Conservation (phyloP, 805 yeast genomes). For the Metschnikowia peoriensis region DNA sequence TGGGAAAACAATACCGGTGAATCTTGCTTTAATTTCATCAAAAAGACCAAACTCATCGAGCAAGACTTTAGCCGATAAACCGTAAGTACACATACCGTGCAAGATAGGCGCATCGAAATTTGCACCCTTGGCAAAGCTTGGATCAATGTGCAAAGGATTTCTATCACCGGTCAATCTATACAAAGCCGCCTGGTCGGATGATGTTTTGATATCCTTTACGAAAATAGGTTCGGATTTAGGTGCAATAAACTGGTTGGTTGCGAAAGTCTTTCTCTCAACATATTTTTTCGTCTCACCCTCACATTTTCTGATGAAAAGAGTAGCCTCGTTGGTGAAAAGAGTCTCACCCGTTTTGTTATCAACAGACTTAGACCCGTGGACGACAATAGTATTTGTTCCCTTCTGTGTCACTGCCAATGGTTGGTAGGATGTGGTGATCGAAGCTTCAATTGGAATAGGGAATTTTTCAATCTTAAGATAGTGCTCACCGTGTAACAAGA, state of each 20-base stretch:
- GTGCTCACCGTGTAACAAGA: constrained; percentile 93
- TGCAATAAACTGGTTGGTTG: constrained; percentile 59
- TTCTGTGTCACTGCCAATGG: constrained; percentile 81
- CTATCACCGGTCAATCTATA: constrained; percentile 92
- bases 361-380: constrained; percentile 67
- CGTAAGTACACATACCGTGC: constrained; percentile 89
- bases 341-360: constrained; percentile 68
- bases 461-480: constrained; percentile 71
- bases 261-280: constrained; percentile 54
- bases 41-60: constrained; percentile 78
- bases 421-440: constrained; percentile 55
- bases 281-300: constrained; percentile 51
- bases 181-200: constrained; percentile 76
- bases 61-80: constrained; percentile 73
- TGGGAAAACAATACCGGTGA: constrained; percentile 89
- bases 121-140: constrained; percentile 82
- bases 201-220: constrained; percentile 54
- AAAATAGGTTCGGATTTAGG: constrained; percentile 68
- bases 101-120: constrained; percentile 83
- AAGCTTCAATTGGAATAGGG: constrained; percentile 76
- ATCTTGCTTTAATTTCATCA: constrained; percentile 84
- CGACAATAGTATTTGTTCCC: constrained; percentile 79
- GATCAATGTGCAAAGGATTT: constrained; percentile 95
- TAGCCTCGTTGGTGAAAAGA: constrained; percentile 76
- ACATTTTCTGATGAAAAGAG: constrained; percentile 79